phyloP scores from a whole-genome alignment of 192 early-diverging fungal genomes.

The Chytriomyces confervae region DNA sequence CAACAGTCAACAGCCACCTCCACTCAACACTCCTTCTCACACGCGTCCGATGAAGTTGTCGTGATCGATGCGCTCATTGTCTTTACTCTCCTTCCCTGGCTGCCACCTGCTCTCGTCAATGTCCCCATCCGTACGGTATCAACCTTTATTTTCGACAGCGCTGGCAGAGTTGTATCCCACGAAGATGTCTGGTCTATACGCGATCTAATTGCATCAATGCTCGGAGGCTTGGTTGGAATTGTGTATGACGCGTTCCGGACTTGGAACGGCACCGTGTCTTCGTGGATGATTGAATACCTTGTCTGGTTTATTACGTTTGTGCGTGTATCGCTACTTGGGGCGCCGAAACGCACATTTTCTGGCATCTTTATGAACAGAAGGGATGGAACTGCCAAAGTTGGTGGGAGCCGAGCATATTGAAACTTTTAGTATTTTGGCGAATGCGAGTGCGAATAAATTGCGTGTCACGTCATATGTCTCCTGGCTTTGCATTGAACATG shows the following conservation, averaged over 20 bases:
- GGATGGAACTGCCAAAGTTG: too few species aligned
- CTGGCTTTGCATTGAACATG: too few species aligned
- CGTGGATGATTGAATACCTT: not conserved
- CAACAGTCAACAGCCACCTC: not conserved
- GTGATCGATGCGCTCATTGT: conserved; percentile 19
- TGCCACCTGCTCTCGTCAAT: conserved; percentile 3
- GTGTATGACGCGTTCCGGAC: conserved; percentile 3
- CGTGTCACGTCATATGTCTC: too few species aligned
- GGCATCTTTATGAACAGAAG: not conserved
- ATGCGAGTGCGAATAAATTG: too few species aligned
- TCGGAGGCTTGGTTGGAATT: not conserved
- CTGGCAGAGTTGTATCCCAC: conserved; percentile 14
- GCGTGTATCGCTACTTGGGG: not conserved
- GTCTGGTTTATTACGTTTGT: not conserved
- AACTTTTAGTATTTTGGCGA: too few species aligned
- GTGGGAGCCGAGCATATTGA: too few species aligned
- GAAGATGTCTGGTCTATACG: conserved; percentile 21
- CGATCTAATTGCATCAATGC: not conserved
- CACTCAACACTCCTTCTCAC: not conserved
- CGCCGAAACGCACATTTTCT: not conserved
- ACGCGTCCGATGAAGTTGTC: conserved; percentile 4
- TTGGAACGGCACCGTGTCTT: not conserved
- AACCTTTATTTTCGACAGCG: not conserved
- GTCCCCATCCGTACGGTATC: conserved; percentile 3
- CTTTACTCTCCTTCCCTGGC: conserved; percentile 21